These are phyloP conservation scores for Coelastrella sp. DNA, from an alignment of 139 green algal species.

Conservation along the genomic window DNA sequence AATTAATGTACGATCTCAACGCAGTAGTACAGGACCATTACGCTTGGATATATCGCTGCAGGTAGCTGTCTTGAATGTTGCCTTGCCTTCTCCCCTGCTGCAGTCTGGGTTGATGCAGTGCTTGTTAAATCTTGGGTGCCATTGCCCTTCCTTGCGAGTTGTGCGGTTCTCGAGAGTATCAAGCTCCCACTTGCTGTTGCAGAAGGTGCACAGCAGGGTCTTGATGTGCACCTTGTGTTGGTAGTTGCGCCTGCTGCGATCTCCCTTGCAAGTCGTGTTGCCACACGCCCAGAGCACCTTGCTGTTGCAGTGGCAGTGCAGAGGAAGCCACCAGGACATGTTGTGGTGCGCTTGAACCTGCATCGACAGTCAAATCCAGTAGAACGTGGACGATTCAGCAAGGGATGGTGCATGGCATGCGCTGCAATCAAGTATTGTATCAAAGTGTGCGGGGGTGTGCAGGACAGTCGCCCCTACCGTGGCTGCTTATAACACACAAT, in stretches of 20 bases:
- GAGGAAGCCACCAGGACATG: background rate
- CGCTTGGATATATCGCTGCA: background rate
- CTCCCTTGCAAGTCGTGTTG: background rate
- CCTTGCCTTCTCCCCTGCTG: slow-evolving; percentile 4
- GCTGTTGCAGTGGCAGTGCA: slow-evolving; percentile 19
- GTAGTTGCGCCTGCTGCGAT: background rate
- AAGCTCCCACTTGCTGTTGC: slow-evolving; percentile 9
- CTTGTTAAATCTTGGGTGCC: background rate
- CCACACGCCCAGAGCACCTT: slow-evolving; percentile 4
- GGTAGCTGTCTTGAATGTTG: background rate
- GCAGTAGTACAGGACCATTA: slow-evolving; percentile 10
- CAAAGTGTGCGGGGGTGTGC: too few species aligned
- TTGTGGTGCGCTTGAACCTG: slow-evolving; percentile 3
- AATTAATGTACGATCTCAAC: too few species aligned
- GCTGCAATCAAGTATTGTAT: background rate
- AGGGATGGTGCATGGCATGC: background rate
- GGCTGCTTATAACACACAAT: too few species aligned
- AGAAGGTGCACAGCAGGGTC: slow-evolving; percentile 18
- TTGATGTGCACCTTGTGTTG: slow-evolving; percentile 5
- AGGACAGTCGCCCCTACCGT: too few species aligned
- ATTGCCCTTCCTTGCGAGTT: background rate
- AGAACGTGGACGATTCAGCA: background rate
- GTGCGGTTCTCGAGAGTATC: background rate
- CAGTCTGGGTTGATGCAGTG: slow-evolving; percentile 14
- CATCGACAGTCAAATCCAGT: background rate